Evolutionary conservation across 1,139 yeast genomes (phyloP).

Genomic region (Magnusiomyces tetraspermus): DNA sequence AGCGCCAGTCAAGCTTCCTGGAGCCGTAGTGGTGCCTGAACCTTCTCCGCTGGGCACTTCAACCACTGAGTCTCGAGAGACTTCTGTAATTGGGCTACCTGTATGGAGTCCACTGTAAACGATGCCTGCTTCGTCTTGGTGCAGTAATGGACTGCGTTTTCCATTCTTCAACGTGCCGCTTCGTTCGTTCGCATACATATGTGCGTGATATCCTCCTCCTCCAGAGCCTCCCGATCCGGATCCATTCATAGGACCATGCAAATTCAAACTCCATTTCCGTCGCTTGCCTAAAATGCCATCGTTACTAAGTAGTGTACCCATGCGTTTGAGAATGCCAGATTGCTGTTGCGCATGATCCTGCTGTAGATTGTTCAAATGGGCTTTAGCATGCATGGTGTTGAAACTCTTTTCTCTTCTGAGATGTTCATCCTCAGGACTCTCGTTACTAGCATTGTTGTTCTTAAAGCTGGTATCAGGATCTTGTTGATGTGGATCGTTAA

Average conservation of each 20-base stretch:
- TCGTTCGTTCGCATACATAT: not conserved
- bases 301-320: not conserved
- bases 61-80: no score
- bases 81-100: no score
- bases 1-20: no score
- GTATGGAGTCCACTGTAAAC: no score
- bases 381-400: not conserved
- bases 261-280: not conserved
- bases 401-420: not conserved
- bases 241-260: not conserved
- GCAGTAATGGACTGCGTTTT: constrained; percentile 3
- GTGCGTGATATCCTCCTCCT: not conserved
- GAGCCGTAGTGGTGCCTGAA: no score
- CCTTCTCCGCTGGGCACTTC: no score
- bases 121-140: constrained; percentile 18
- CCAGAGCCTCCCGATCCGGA: no score
- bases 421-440: not conserved
- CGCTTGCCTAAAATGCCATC: not conserved
- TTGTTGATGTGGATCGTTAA: not conserved
- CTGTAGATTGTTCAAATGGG: not conserved
- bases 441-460: not conserved
- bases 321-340: not conserved
- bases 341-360: not conserved
- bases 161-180: not conserved
- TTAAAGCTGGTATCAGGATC: not conserved